A percentile compares a stretch with the other conserved stretches of the same genome.
phyloP scores from a whole-genome alignment of 768 basidiomycete genomes.

The Tylopilus plumbeoviolaceoides region DNA sequence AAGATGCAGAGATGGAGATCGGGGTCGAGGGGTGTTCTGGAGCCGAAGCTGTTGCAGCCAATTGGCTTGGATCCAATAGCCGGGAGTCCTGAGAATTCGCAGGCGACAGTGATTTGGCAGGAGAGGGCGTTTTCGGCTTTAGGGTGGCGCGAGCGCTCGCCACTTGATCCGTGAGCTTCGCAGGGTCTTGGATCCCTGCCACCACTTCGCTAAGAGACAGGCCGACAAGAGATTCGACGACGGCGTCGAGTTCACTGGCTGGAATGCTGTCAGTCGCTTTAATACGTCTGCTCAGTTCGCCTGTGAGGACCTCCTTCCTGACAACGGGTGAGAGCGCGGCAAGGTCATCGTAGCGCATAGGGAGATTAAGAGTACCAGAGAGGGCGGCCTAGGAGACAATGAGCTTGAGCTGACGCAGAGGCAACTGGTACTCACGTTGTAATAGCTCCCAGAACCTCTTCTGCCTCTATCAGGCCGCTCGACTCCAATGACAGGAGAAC shows the following conservation, averaged over 20 bases:
- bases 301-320: conserved; percentile 79
- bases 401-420: conserved; percentile 4
- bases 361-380: conserved; percentile 71
- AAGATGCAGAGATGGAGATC: conserved; percentile 67
- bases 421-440: conserved; percentile 49
- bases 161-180: conserved; percentile 64
- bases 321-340: conserved; percentile 81
- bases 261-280: conserved; percentile 53
- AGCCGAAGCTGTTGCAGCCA: conserved; percentile 78
- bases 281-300: conserved; percentile 75
- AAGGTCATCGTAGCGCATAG: conserved; percentile 86
- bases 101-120: conserved; percentile 49
- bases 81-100: conserved; percentile 69
- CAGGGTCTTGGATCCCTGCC: conserved; percentile 66
- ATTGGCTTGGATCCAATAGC: conserved; percentile 56
- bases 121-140: conserved; percentile 36
- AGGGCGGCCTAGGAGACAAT: conserved; percentile 63
- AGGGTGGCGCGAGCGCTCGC: conserved; percentile 35
- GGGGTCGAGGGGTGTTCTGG: conserved; percentile 88
- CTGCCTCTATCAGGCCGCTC: conserved; percentile 65
- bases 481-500: conserved; percentile 50
- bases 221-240: conserved; percentile 70
- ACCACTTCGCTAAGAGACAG: conserved; percentile 76
- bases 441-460: conserved; percentile 84
- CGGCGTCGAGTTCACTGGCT: conserved; percentile 49